A percentile compares a stretch with the other conserved stretches of the same genome.
phyloP scores from a whole-genome alignment of 768 basidiomycete genomes.

The Gloeostereum incarnatum region DNA sequence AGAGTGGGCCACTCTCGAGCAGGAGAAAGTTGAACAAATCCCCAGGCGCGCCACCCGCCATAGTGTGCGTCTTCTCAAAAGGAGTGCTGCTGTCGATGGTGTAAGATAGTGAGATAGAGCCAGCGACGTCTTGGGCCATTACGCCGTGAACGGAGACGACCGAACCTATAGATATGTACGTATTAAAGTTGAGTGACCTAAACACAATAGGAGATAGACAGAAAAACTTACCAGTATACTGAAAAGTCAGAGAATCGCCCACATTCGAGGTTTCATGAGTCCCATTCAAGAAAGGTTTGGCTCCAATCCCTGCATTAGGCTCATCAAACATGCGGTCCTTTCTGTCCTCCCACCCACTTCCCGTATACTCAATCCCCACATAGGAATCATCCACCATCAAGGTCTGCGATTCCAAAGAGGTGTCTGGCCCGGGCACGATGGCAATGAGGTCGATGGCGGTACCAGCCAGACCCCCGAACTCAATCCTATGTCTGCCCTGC shows the following conservation, averaged over 20 bases:
- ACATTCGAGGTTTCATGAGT: neutral
- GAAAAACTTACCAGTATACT: neutral
- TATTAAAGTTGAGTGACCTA: too few relatives aligned
- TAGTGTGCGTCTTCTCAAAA: neutral
- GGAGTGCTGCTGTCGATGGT: neutral
- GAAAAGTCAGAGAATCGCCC: neutral
- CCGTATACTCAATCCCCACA: neutral
- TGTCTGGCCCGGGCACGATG: neutral
- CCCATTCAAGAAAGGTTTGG: neutral
- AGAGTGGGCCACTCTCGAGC: neutral
- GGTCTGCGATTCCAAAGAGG: neutral
- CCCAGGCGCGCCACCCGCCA: neutral
- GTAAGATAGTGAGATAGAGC: neutral
- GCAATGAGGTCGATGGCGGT: neutral
- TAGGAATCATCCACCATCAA: neutral
- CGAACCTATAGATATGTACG: neutral
- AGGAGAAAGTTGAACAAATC: neutral
- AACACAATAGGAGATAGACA: neutral
- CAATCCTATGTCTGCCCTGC: neutral
- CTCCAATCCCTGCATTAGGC: neutral
- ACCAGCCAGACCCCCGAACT: neutral
- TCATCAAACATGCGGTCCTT: neutral
- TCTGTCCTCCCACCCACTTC: neutral
- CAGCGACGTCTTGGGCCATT: neutral
- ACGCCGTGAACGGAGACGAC: neutral